phyloP scores from a whole-genome alignment of 768 basidiomycete species.

The Mycena vitilis region DNA sequence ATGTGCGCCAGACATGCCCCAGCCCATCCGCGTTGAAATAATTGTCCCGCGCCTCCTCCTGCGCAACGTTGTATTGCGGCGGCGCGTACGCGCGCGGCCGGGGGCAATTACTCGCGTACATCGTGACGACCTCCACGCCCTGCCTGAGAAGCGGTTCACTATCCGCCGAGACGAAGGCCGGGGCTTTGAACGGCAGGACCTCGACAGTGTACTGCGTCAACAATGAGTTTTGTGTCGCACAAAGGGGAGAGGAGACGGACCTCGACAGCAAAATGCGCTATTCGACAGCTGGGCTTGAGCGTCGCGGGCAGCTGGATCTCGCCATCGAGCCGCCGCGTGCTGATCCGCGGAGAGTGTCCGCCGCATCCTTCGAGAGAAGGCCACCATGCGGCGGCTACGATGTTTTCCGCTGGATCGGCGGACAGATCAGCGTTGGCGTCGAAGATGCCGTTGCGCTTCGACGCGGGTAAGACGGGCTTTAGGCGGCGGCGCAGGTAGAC shows the following conservation, averaged over 20 bases:
- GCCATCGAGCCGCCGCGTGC: slow-evolving; percentile 29
- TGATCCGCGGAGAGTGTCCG: background rate
- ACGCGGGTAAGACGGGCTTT: slow-evolving; percentile 24
- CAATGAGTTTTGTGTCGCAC: background rate
- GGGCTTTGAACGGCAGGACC: slow-evolving; percentile 37
- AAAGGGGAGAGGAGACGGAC: slow-evolving; percentile 15
- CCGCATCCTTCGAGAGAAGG: slow-evolving; percentile 7
- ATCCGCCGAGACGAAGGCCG: slow-evolving; percentile 28
- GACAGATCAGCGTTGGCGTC: slow-evolving; percentile 35
- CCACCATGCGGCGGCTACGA: slow-evolving; percentile 34
- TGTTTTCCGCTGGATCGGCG: slow-evolving; percentile 31
- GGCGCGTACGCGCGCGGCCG: slow-evolving; percentile 31
- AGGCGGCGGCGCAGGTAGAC: slow-evolving; percentile 34
- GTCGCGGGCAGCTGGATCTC: slow-evolving; percentile 37
- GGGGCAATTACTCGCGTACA: slow-evolving; percentile 28
- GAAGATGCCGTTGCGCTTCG: slow-evolving; percentile 33
- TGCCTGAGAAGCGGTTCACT: slow-evolving; percentile 27
- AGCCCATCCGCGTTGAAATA: slow-evolving; percentile 33
- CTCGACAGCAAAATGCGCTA: slow-evolving; percentile 37
- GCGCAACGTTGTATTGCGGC: slow-evolving; percentile 33
- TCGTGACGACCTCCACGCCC: slow-evolving; percentile 35
- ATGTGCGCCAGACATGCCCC: slow-evolving; percentile 32
- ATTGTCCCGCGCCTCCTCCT: slow-evolving; percentile 28
- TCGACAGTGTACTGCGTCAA: slow-evolving; percentile 34
- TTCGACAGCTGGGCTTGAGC: slow-evolving; percentile 30